These are phyloP conservation scores for Macadamia tetraphylla DNA, from an alignment of 164 flowering plant genomes.

Conservation along the genomic window DNA sequence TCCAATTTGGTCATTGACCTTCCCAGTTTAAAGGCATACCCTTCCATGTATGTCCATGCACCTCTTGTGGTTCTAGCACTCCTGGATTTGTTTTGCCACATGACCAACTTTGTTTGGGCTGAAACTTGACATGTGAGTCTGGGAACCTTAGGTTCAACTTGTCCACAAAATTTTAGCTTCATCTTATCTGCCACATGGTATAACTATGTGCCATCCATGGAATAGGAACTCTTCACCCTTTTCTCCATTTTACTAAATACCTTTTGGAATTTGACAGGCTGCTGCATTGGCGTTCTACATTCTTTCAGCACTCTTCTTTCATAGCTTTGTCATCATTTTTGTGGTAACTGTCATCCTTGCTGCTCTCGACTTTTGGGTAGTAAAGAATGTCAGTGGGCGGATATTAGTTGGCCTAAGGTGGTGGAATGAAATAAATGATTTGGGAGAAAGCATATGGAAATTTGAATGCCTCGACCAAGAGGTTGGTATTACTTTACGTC, in stretches of 20 bases:
- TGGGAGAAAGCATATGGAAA: conserved; percentile 74
- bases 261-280: conserved; percentile 30
- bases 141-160: too few species aligned
- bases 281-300: conserved; percentile 68
- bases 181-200: too few species aligned
- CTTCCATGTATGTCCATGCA: too few species aligned
- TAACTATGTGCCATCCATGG: too few species aligned
- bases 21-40: too few species aligned
- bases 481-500: conserved; percentile 24
- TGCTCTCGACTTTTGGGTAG: conserved; percentile 80
- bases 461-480: conserved; percentile 77
- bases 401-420: conserved; percentile 75
- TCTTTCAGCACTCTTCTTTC: conserved; percentile 52
- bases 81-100: too few species aligned
- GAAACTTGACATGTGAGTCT: too few species aligned
- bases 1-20: too few species aligned
- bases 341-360: conserved; percentile 70
- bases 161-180: too few species aligned
- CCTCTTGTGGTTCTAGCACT: too few species aligned
- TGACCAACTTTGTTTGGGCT: too few species aligned
- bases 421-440: conserved; percentile 79
- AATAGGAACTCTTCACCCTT: too few species aligned
- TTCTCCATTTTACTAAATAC: not conserved
- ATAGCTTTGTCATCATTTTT: conserved; percentile 65
- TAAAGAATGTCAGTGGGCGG: conserved; percentile 73